Conservation (phyloP, 306 rosid species). For the cucumber (Cucumis sativus) region DNA sequence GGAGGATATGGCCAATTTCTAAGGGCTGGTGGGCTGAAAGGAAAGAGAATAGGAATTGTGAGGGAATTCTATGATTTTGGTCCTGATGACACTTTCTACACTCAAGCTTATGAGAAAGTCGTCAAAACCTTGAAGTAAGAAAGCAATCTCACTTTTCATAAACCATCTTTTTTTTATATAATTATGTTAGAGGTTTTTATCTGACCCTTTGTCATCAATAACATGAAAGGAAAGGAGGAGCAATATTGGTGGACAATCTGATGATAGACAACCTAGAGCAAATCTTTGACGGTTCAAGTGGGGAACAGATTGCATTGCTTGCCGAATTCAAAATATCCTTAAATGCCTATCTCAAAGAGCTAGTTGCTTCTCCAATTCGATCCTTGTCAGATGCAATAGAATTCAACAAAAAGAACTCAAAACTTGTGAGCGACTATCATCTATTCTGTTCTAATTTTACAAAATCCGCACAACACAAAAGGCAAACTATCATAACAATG, state of each 20-base stretch:
- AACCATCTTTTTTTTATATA: neutral
- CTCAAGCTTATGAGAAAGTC: constrained; percentile 14
- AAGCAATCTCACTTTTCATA: neutral
- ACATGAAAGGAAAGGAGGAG: constrained; percentile 14
- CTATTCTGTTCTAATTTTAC: neutral
- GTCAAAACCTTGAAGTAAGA: constrained; percentile 19
- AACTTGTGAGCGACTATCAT: constrained; percentile 13
- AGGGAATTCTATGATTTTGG: constrained; percentile 14
- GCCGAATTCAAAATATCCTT: constrained; percentile 25
- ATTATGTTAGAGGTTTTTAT: neutral
- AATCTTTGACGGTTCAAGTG: neutral
- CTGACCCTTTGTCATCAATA: neutral
- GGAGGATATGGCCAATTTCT: constrained; percentile 27
- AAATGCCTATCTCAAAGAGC: constrained; percentile 18
- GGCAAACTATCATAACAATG: neutral
- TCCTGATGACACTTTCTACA: neutral
- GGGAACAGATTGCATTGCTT: neutral
- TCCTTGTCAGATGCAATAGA: constrained; percentile 20
- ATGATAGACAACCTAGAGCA: constrained; percentile 9
- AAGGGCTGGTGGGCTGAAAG: constrained; percentile 12
- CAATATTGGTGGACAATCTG: constrained; percentile 20
- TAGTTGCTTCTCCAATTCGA: constrained; percentile 16
- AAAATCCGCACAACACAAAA: neutral
- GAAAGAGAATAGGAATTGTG: constrained; percentile 31
- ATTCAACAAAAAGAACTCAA: constrained; percentile 15